These are phyloP conservation scores for Calonectria hawksworthii DNA, from an alignment of 2,329 filamentous ascomycete genomes.

Conservation along the genomic window DNA sequence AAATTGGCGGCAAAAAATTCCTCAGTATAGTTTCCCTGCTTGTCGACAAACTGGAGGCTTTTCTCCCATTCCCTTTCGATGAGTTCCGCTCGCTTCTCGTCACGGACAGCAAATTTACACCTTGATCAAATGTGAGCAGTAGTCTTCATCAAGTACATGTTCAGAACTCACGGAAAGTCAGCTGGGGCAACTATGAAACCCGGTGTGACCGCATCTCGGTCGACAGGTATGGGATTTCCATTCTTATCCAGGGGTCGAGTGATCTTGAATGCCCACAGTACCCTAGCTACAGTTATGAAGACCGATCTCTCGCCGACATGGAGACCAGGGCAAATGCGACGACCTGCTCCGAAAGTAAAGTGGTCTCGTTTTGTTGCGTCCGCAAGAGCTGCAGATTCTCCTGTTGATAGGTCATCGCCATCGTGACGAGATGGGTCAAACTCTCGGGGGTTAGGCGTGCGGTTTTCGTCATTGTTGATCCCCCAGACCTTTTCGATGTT, in stretches of 20 bases:
- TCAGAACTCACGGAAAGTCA: not conserved
- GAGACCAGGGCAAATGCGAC: conserved; percentile 11
- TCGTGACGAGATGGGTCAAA: conserved; percentile 11
- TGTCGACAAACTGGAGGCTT: not conserved
- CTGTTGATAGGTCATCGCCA: not conserved
- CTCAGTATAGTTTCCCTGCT: not conserved
- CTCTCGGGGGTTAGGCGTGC: not conserved
- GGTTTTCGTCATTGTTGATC: conserved; percentile 10
- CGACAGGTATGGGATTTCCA: not conserved
- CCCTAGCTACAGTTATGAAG: conserved; percentile 5
- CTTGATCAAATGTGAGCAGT: not conserved
- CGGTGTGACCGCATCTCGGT: conserved; percentile 11
- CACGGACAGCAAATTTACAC: conserved; percentile 1
- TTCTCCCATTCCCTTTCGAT: not conserved
- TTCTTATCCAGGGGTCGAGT: not conserved
- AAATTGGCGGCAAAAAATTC: not conserved
- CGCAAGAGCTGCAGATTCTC: conserved; percentile 7
- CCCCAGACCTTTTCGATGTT: conserved; percentile 8
- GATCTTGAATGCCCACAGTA: conserved; percentile 18
- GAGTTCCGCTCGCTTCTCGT: not conserved
- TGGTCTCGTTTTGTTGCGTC: conserved; percentile 8
- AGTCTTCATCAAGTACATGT: not conserved
- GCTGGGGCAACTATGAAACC: conserved; percentile 10
- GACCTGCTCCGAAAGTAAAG: conserved; percentile 10
- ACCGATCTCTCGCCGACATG: conserved; percentile 8